These are phyloP conservation scores for Oxytropis ochrocephala DNA, from an alignment of 306 rosid genomes.

Conservation along the genomic window DNA sequence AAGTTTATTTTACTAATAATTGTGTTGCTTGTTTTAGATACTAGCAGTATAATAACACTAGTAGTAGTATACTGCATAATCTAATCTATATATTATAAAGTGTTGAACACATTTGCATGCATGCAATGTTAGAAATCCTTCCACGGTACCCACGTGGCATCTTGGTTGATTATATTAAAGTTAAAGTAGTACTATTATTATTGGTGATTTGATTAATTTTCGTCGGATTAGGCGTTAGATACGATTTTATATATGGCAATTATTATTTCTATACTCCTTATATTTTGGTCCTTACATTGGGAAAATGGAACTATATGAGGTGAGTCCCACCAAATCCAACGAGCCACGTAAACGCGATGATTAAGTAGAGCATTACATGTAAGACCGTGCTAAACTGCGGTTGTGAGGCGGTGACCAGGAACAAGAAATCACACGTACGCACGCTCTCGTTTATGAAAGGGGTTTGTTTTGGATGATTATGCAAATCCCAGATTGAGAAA, in stretches of 20 bases:
- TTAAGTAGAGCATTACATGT: slow-evolving; percentile 27
- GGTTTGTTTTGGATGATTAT: slow-evolving; percentile 24
- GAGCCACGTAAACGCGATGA: slow-evolving; percentile 60
- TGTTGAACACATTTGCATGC: slow-evolving; percentile 42
- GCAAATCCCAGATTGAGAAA: slow-evolving; percentile 54
- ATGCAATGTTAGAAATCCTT: slow-evolving; percentile 61
- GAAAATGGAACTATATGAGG: slow-evolving; percentile 32
- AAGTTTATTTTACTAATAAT: slow-evolving; percentile 40
- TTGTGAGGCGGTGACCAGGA: slow-evolving; percentile 30
- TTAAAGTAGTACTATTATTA: neutral
- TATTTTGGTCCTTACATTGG: slow-evolving; percentile 30
- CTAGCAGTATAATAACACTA: neutral
- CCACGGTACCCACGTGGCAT: slow-evolving; percentile 62
- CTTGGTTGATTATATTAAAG: slow-evolving; percentile 27
- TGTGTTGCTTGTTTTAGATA: slow-evolving; percentile 17
- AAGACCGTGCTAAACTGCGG: slow-evolving; percentile 32
- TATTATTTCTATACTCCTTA: neutral
- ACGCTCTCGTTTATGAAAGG: neutral
- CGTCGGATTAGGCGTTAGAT: slow-evolving; percentile 29
- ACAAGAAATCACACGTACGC: slow-evolving; percentile 16
- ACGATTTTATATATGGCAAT: slow-evolving; percentile 20
- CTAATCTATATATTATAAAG: neutral
- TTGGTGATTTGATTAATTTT: slow-evolving; percentile 25
- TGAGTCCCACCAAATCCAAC: slow-evolving; percentile 87
- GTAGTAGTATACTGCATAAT: too few species aligned